These are phyloP conservation scores for Limnanthes douglasii DNA, from an alignment of 345 rosid species.

Conservation along the genomic window DNA sequence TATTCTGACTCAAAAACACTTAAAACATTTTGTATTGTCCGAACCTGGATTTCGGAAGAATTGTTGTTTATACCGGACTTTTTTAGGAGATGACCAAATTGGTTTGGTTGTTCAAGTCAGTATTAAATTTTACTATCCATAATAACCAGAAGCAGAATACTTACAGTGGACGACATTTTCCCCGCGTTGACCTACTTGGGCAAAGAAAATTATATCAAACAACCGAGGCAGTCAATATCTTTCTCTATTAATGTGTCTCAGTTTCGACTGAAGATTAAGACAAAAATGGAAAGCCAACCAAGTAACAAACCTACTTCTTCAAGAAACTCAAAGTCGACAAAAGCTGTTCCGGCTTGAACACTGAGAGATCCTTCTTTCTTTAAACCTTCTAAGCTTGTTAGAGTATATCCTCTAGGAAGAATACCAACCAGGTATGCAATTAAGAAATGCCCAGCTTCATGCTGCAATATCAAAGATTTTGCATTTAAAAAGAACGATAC, in stretches of 20 bases:
- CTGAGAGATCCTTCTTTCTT: slow-evolving; percentile 84
- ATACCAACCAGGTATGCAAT: slow-evolving; percentile 75
- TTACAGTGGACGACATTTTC: slow-evolving; percentile 62
- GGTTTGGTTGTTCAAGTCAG: too few species aligned
- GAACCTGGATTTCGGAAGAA: too few species aligned
- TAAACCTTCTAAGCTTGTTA: slow-evolving; percentile 69
- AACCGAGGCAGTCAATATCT: background rate
- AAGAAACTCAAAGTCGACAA: slow-evolving; percentile 77
- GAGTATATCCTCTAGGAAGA: slow-evolving; percentile 64
- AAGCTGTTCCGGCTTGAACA: slow-evolving; percentile 86
- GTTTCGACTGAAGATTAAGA: slow-evolving; percentile 5
- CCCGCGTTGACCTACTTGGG: slow-evolving; percentile 55
- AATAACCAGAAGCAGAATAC: slow-evolving; percentile 10
- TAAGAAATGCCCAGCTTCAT: slow-evolving; percentile 98
- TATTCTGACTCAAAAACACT: too few species aligned
- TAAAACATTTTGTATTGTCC: too few species aligned
- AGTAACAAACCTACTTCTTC: slow-evolving; percentile 42
- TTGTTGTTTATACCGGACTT: too few species aligned
- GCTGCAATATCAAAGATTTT: slow-evolving; percentile 28
- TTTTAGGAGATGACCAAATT: too few species aligned
- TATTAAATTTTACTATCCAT: too few species aligned
- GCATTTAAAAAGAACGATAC: background rate
- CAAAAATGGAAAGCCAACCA: background rate
- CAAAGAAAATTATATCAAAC: background rate
- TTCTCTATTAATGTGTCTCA: too few species aligned